Evolutionary conservation across 2,329 filamentous ascomycete species (phyloP), one percentile per base, ranked within the genome.

Genomic region (Leptographium procerum): DNA sequence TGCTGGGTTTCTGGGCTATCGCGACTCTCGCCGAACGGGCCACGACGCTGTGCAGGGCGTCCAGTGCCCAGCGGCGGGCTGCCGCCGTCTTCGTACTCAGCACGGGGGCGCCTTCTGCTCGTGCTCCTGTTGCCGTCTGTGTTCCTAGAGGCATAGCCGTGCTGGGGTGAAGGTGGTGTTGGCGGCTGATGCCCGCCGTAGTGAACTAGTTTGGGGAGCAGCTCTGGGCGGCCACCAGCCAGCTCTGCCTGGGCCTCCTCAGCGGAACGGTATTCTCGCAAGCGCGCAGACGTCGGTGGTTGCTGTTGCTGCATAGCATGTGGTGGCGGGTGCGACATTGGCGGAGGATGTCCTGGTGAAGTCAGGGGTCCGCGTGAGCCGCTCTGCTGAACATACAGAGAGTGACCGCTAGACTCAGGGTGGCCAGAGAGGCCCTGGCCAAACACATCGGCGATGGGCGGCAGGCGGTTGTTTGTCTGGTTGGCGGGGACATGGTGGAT

Each of bases 171-270:
- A 5, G 91, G 91, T 40, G 92, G 91, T 2, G 91, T 96, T 4
- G 91, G 91, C 47, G 92, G 91, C 70, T 96, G 92, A 68, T 95
- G 90, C 52, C 91, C 90, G 45, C 88, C 90, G 70, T 99, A 99
- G 72, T 97, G 94, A 16, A 99, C 89, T 59, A 97, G 84, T 72
- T 92, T 94, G 26, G 94, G 94, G 55, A 96, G 78, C 16, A 97
- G 78, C 60, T 99, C 94, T 59, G 95, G 87, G 59, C 94, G 84
- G n/a, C 94, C 94, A 55, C 90, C 91, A 6, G 91, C 86, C 62
- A 99, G 74, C 63, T 94, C 89, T 59, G 89, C 88, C 61, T 97
- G 91, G 3, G 90, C 94, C 69, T 99, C 94, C 70, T 99, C 94
- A 14, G 94, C 94, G 4, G 92, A 96, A 66, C 91, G 88, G 73